These are phyloP conservation scores for Acer saccharum DNA, from an alignment of 345 rosid species.

Conservation along the genomic window DNA sequence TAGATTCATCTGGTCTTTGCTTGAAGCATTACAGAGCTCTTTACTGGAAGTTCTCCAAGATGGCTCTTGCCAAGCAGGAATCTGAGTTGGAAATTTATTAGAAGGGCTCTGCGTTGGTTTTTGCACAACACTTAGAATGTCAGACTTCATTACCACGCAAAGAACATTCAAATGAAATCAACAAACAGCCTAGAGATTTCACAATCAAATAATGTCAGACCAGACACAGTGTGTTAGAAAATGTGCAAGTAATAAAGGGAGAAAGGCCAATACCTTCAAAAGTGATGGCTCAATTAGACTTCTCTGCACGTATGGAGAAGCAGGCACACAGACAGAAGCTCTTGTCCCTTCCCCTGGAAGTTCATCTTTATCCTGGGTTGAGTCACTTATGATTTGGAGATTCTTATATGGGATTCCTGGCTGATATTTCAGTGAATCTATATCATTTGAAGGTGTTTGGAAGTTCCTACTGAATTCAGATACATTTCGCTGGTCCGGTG, in stretches of 20 bases:
- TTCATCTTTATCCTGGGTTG: conserved; percentile 28
- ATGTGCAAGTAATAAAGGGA: conserved; percentile 17
- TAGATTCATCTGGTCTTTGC: conserved; percentile 23
- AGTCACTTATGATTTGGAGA: conserved; percentile 24
- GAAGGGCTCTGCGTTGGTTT: conserved; percentile 36
- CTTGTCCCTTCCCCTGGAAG: conserved; percentile 31
- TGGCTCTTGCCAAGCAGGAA: conserved; percentile 33
- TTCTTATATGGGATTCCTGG: conserved; percentile 31
- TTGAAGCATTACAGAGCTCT: conserved; percentile 26
- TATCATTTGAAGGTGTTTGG: conserved; percentile 27
- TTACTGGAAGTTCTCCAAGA: conserved; percentile 24
- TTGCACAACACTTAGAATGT: conserved; percentile 22
- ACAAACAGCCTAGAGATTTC: conserved; percentile 22
- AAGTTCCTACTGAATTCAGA: conserved; percentile 30
- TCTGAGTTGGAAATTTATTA: conserved; percentile 27
- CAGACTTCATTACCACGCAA: conserved; percentile 25
- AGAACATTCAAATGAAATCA: conserved; percentile 24
- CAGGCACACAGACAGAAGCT: conserved; percentile 32
- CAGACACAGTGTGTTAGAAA: conserved; percentile 4
- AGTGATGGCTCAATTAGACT: conserved; percentile 30
- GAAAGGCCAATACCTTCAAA: conserved; percentile 41
- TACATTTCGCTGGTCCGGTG: conserved; percentile 27
- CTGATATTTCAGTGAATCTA: conserved; percentile 17
- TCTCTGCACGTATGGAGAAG: conserved; percentile 31
- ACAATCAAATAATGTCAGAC: conserved; percentile 10